Base-by-base conservation (phyloP, 106 monocot genomes). In the Acanthochlamys bracteata region DNA sequence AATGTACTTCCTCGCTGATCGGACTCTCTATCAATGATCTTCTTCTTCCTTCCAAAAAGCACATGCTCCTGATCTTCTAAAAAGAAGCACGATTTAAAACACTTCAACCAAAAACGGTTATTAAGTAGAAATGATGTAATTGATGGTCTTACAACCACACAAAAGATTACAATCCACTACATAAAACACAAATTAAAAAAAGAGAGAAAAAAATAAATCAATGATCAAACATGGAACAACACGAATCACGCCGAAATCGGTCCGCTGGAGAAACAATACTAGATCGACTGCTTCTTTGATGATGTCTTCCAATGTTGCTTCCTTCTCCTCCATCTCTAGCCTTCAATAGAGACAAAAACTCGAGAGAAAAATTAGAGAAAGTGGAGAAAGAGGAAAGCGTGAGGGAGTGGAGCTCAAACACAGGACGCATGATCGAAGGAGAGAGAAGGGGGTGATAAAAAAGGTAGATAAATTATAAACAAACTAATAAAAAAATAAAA, bases 261-360 rank as follows among this genome's bases (percentile, higher is more conserved):
- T 49, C 17, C 12, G n/a, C n/a, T n/a, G n/a, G n/a, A 49, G 10
- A 49, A 49, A 49, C 33, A 3, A 41, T 57, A 86, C 86, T 79
- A 87, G 70, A 77, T 87, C 87, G 20, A 87, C 87, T 4, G 83
- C 76, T 66, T 87, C 87, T 57, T 80, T 83, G 66, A 87, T 74
- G 11, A 87, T 79, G 12, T 83, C 87, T 0, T 87, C 87, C 63
- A 87, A 41, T 7, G 61, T 57, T 74, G 66, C 82, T 25, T 63
- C 43, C 68, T 83, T 87, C 25, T 79, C 87, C 64, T 20, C 77
- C 79, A 79, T 74, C 55, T 14, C 25, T 42, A 13, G 23, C 20
- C 55, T 25, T 17, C 19, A 23, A 23, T 4, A 55, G 55, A 55
- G 55, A 17, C n/a, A 55, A 10, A 20, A 3, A 17, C n/a, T 19